Evolutionary conservation across 208 protist species (phyloP).

Genomic region (Herpetomonas tarakana): DNA sequence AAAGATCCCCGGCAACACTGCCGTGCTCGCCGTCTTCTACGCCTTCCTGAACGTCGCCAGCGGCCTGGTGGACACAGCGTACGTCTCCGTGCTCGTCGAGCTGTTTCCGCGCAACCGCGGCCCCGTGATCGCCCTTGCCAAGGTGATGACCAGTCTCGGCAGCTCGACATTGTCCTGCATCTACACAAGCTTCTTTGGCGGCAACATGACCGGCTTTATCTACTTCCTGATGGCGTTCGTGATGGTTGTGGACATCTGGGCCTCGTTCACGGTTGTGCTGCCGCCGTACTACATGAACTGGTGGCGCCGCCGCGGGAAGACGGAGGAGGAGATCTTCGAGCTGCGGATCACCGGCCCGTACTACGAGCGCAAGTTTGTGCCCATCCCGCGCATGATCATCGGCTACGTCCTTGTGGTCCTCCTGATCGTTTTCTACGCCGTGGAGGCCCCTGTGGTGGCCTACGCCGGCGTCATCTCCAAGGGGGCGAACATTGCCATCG

Average conservation of each 20-base stretch:
- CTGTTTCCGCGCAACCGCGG: conserved; percentile 67
- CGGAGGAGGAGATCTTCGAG: conserved; percentile 27
- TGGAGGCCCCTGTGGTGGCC: conserved; percentile 44
- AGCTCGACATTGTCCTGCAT: conserved; percentile 48
- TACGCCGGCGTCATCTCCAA: conserved; percentile 31
- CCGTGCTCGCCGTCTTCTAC: conserved; percentile 55
- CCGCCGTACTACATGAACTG: conserved; percentile 66
- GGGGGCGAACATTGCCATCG: conserved; percentile 25
- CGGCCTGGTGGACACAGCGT: conserved; percentile 43
- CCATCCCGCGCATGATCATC: conserved; percentile 32
- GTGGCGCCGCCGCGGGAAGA: conserved; percentile 50
- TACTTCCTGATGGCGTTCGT: conserved; percentile 43
- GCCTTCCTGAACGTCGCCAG: conserved; percentile 48
- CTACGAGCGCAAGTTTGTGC: conserved; percentile 60
- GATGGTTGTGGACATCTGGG: conserved; percentile 37
- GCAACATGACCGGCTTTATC: conserved; percentile 45
- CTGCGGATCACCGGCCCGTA: conserved; percentile 23
- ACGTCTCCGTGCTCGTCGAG: conserved; percentile 53
- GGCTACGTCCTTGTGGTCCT: conserved; percentile 36
- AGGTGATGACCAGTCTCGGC: conserved; percentile 74
- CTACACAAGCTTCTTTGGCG: conserved; percentile 44
- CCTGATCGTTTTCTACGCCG: conserved; percentile 55
- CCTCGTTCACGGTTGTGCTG: conserved; percentile 41
- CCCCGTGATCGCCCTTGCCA: conserved; percentile 56
- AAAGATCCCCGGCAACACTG: conserved; percentile 43